Conservation (phyloP, 148 eudicot species). For the Gaultheria prostrata region DNA sequence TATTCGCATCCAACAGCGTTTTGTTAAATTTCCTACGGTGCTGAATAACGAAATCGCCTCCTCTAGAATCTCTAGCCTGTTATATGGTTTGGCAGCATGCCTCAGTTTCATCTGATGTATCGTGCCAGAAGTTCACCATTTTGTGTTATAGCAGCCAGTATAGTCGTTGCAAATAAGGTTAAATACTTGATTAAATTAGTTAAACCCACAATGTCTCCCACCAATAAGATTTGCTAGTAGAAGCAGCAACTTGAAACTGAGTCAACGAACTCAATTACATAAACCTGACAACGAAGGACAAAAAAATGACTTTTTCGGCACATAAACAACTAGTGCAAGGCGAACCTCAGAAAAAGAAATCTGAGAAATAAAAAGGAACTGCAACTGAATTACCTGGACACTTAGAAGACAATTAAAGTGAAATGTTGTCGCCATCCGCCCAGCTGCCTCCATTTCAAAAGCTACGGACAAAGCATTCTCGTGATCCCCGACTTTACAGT, state of each 20-base stretch:
- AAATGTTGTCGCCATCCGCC: conserved; percentile 91
- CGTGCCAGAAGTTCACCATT: conserved; percentile 10
- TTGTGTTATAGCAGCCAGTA: not conserved
- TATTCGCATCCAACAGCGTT: not conserved
- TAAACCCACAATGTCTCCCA: not conserved
- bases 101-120: not conserved
- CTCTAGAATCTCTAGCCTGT: not conserved
- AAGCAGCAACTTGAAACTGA: conserved; percentile 3
- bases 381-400: conserved; percentile 66
- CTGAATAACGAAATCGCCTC: not conserved
- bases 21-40: not conserved
- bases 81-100: not conserved
- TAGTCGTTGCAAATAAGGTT: not conserved
- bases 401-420: conserved; percentile 98
- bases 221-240: not conserved
- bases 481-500: conserved; percentile 94
- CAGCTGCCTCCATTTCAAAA: conserved; percentile 97
- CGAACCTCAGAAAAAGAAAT: not conserved
- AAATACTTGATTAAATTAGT: not conserved
- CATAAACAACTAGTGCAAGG: not conserved
- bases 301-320: not conserved
- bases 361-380: conserved; percentile 2
- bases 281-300: not conserved
- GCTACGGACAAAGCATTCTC: conserved; percentile 91
- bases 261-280: not conserved